phyloP scores from a whole-genome alignment of 2,329 filamentous ascomycete species.

The Xylaria hypoxylon region DNA sequence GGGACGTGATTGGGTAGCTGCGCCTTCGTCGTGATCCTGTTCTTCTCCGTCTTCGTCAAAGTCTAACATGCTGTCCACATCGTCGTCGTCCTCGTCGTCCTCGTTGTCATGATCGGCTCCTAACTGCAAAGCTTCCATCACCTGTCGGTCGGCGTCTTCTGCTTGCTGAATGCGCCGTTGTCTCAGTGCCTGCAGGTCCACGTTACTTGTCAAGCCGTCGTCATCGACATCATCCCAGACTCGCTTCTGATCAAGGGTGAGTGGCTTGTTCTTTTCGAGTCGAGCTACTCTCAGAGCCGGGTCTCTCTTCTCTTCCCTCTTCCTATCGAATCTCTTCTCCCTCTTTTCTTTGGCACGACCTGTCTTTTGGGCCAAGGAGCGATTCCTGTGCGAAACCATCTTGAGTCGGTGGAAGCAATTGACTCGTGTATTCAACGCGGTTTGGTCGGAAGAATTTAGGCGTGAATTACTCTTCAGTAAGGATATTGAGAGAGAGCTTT shows the following conservation, averaged over 20 bases:
- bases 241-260: slow-evolving; percentile 87
- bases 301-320: slow-evolving; percentile 87
- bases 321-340: slow-evolving; percentile 80
- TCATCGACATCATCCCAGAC: slow-evolving; percentile 85
- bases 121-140: slow-evolving; percentile 53
- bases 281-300: slow-evolving; percentile 79
- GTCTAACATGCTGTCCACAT: slow-evolving; percentile 83
- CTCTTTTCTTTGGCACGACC: slow-evolving; percentile 78
- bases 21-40: slow-evolving; percentile 53
- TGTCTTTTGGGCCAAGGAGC: slow-evolving; percentile 78
- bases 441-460: background rate
- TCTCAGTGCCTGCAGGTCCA: slow-evolving; percentile 69
- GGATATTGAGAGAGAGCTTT: background rate
- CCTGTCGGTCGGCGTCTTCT: slow-evolving; percentile 57
- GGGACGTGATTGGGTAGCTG: slow-evolving; percentile 58
- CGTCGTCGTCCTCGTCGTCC: slow-evolving; percentile 62
- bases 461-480: background rate
- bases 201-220: slow-evolving; percentile 65
- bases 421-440: background rate
- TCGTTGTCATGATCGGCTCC: slow-evolving; percentile 56
- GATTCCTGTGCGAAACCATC: slow-evolving; percentile 41
- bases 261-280: slow-evolving; percentile 80
- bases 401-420: background rate
- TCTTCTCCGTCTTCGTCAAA: slow-evolving; percentile 66
- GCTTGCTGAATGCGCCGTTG: slow-evolving; percentile 64